A percentile compares a stretch with the other conserved stretches of the same genome.
Conservation (phyloP, 345 rosid species). For the Linum usitatissimum region DNA sequence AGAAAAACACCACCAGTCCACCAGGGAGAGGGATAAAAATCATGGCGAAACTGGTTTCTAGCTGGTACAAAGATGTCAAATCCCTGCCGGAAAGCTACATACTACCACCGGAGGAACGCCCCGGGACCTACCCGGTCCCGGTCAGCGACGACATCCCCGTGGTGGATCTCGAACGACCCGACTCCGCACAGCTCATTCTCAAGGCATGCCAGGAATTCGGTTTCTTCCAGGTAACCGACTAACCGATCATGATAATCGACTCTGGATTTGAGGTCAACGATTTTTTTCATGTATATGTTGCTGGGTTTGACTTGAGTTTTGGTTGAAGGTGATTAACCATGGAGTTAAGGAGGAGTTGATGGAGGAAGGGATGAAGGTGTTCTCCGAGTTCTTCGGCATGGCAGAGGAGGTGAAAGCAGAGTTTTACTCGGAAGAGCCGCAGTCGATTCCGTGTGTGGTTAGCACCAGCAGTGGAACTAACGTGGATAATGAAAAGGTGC, state of each 20-base stretch:
- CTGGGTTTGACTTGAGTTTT: not conserved
- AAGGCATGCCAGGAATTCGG: conserved; percentile 20
- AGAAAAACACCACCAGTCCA: not conserved
- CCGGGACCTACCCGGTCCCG: conserved; percentile 9
- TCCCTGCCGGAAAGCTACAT: conserved; percentile 19
- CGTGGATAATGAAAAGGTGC: conserved; percentile 12
- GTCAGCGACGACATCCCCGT: conserved; percentile 4
- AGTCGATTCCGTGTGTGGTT: conserved; percentile 11
- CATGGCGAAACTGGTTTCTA: conserved; percentile 26
- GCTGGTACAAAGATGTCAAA: conserved; percentile 5
- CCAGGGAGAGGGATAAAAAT: not conserved
- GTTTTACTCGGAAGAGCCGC: conserved; percentile 15
- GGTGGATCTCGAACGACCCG: conserved; percentile 10
- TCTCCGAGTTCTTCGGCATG: conserved; percentile 15
- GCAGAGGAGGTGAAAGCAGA: conserved; percentile 11
- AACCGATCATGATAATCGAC: too few species aligned
- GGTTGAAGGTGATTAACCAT: conserved; percentile 14
- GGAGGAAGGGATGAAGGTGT: conserved; percentile 10
- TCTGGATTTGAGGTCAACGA: too few species aligned
- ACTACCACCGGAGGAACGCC: conserved; percentile 22
- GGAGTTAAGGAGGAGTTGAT: conserved; percentile 16
- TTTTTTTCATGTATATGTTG: too few species aligned
- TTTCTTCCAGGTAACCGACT: conserved; percentile 22
- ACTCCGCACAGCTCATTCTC: conserved; percentile 10
- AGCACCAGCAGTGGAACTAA: conserved; percentile 16